phyloP scores from a whole-genome alignment of 257 asterid species.

The Nicotiana tomentosiformis region DNA sequence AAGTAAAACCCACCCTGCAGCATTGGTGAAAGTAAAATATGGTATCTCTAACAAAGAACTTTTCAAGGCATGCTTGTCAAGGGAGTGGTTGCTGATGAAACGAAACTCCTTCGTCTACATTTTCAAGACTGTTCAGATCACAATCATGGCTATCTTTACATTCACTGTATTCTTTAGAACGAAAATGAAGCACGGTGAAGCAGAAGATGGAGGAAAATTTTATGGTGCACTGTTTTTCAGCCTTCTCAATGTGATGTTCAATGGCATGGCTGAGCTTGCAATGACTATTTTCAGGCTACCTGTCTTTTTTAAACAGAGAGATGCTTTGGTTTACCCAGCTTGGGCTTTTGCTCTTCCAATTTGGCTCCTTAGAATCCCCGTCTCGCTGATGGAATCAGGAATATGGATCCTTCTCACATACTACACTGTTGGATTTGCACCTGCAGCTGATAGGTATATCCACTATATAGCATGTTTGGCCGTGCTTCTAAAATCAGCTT shows the following conservation, averaged over 20 bases:
- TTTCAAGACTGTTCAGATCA: conserved; percentile 62
- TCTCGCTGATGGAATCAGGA: conserved; percentile 53
- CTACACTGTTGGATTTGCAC: conserved; percentile 72
- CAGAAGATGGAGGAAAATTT: conserved; percentile 54
- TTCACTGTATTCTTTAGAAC: conserved; percentile 71
- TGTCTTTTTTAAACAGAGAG: conserved; percentile 63
- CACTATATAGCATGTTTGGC: background rate
- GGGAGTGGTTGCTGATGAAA: conserved; percentile 67
- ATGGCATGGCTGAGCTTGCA: conserved; percentile 71
- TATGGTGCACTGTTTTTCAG: conserved; percentile 65
- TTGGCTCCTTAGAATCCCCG: conserved; percentile 62
- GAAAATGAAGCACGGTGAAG: conserved; percentile 47
- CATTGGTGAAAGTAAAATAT: conserved; percentile 50
- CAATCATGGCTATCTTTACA: conserved; percentile 59
- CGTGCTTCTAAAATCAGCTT: too few species aligned
- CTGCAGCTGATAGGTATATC: conserved; percentile 52
- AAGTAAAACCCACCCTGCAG: conserved; percentile 56
- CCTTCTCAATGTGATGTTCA: conserved; percentile 65
- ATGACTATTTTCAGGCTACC: conserved; percentile 65
- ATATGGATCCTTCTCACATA: conserved; percentile 66
- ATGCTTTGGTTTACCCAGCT: conserved; percentile 56
- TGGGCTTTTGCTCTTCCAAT: conserved; percentile 73
- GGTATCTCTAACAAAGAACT: conserved; percentile 62
- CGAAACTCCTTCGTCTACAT: conserved; percentile 58
- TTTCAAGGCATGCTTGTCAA: conserved; percentile 52